Evolutionary conservation across 768 basidiomycete genomes (phyloP).

Genomic region (Boletales sp.): DNA sequence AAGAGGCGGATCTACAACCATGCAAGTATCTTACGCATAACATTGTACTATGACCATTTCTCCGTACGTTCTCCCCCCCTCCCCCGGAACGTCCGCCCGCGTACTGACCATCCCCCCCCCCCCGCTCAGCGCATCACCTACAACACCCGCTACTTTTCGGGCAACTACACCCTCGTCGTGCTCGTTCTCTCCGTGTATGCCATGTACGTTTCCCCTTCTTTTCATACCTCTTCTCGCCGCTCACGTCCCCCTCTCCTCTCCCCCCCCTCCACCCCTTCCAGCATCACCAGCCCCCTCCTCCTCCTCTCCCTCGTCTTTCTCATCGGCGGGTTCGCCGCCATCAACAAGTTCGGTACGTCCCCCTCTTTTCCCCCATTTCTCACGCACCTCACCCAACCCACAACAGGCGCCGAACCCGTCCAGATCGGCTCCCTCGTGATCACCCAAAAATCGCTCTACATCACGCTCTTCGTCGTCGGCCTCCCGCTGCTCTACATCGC

Average conservation of each 20-base stretch:
- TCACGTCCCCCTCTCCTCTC: no score
- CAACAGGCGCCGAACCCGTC: conserved; percentile 75
- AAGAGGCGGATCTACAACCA: no score
- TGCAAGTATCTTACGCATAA: no score
- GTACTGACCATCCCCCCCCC: no score
- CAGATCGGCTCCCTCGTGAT: conserved; percentile 78
- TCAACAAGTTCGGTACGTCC: conserved; percentile 81
- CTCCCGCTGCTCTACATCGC: conserved; percentile 81
- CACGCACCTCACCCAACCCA: not conserved
- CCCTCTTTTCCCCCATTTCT: not conserved
- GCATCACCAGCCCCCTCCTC: conserved; percentile 79
- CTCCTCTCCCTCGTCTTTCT: conserved; percentile 84
- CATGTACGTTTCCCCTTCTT: conserved; percentile 46
- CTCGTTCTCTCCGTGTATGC: conserved; percentile 81
- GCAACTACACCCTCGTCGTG: conserved; percentile 85
- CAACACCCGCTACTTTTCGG: conserved; percentile 89
- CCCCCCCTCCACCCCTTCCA: no score
- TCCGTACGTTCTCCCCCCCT: no score
- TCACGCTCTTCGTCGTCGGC: conserved; percentile 85
- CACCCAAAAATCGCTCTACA: conserved; percentile 89
- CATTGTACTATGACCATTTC: no score
- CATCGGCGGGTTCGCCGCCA: conserved; percentile 84
- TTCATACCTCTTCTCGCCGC: no score
- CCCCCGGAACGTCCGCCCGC: no score
- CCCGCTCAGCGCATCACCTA: conserved; percentile 75